Evolutionary conservation across 305 asterid genomes (phyloP), one percentile per base, ranked within the genome.

Genomic region (Coffea humblotiana): DNA sequence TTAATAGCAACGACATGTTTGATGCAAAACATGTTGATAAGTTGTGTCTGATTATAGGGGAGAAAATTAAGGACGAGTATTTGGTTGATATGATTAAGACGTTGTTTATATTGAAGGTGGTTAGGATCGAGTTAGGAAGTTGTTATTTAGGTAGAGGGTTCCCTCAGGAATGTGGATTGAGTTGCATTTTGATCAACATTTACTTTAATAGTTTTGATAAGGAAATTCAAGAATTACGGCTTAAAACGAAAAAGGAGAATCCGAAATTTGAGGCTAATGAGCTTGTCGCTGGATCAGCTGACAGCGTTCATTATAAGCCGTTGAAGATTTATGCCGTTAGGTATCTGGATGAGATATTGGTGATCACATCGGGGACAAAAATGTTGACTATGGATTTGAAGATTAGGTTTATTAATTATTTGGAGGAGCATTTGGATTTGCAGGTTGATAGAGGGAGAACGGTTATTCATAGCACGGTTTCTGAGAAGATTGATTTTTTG

Each of bases 401-500:
- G 87, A 86, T 85, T 51, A 82, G 79, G 40, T 81, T 86, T 68
- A 91, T 89, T 15, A 83, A 86, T 76, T 88, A 81, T 81, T 80
- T 93, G 74, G 95, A 88, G 75, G 82, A 77, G 43, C 79, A 84
- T 75, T 76, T 92, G 91, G 89, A 84, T 77, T 85, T 93, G 83
- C 83, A 81, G 77, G 91, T 92, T 82, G 94, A 93, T 87, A 87
- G 63, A 82, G 77, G 60, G 76, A 81, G 60, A 52, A 93, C 97
- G 0, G 95, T 86, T 54, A 90, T 95, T 80, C 99, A 92, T 74
- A 95, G 98, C 35, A 90, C 97, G 0, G 91, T 90, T 79, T 90
- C 94, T 70, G 98, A 93, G 82, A 95, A 93, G 90, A 91, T 95
- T 35, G 91, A 85, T 7, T 95, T 95, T 84, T 81, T 92, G 87